phyloP scores from a whole-genome alignment of 176 grass and related monocot species.

The Aegilops longissima region DNA sequence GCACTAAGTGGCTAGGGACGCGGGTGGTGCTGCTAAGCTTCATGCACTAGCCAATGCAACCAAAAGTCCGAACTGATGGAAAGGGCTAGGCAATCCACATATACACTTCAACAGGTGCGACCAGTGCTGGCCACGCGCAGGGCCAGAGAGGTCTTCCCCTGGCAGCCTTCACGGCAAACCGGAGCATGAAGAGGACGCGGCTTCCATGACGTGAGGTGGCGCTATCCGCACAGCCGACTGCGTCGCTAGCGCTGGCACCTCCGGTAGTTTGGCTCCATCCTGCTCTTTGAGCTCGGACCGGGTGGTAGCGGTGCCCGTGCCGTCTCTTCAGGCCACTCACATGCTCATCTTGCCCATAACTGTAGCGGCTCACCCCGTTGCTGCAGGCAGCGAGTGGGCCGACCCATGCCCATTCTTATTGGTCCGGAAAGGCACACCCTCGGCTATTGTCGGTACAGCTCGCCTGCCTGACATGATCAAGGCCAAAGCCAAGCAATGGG shows the following conservation, averaged over 20 bases:
- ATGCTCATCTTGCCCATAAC: background rate
- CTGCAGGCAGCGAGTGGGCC: background rate
- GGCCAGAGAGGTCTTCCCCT: background rate
- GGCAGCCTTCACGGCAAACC: background rate
- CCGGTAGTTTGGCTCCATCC: too few species aligned
- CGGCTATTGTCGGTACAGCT: too few species aligned
- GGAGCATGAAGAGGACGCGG: background rate
- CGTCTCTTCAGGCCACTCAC: background rate
- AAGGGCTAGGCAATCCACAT: too few species aligned
- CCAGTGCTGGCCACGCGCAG: background rate
- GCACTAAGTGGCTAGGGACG: background rate
- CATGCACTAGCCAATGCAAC: too few species aligned
- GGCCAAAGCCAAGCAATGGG: background rate
- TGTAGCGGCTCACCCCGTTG: background rate
- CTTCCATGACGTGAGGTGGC: background rate
- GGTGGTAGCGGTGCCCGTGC: too few species aligned
- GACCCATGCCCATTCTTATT: background rate
- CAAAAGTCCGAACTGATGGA: too few species aligned
- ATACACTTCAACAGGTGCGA: background rate
- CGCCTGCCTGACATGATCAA: background rate
- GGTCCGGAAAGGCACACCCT: background rate
- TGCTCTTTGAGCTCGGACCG: too few species aligned
- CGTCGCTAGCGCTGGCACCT: too few species aligned
- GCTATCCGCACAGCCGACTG: background rate
- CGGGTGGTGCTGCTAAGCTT: background rate